Evolutionary conservation across 768 basidiomycete species (phyloP).

Genomic region (Pleurotus tuoliensis): DNA sequence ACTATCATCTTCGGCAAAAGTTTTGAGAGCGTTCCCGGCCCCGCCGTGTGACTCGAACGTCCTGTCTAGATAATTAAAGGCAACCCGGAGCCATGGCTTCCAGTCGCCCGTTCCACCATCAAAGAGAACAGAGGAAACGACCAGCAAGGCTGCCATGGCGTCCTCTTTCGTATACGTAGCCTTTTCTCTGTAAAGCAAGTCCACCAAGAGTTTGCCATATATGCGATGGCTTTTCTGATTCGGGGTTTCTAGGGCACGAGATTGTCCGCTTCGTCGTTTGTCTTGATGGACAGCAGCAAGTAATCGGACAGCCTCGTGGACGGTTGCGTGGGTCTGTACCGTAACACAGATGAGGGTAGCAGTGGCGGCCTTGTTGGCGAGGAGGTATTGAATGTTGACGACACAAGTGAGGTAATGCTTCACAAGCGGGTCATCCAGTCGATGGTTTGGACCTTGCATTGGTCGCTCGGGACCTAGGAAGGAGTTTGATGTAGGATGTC

Average conservation of each 20-base stretch:
- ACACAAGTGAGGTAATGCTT: constrained; percentile 58
- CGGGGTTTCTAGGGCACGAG: not conserved
- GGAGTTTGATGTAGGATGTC: too few relatives aligned
- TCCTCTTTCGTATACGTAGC: constrained; percentile 38
- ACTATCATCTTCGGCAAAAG: constrained; percentile 29
- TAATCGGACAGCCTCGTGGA: constrained; percentile 57
- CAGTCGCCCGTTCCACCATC: constrained; percentile 71
- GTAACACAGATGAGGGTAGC: constrained; percentile 46
- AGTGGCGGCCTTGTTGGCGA: constrained; percentile 48
- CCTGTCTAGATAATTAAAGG: constrained; percentile 48
- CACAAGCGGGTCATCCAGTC: constrained; percentile 8
- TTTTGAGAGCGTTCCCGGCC: not conserved
- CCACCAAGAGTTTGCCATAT: not conserved
- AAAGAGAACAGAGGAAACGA: constrained; percentile 76
- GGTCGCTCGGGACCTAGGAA: too few relatives aligned
- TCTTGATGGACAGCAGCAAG: constrained; percentile 55
- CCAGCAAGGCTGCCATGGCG: constrained; percentile 74
- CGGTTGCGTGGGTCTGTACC: constrained; percentile 36
- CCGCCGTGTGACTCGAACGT: constrained; percentile 28
- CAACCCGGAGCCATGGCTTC: constrained; percentile 61
- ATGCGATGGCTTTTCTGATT: not conserved
- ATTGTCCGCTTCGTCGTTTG: constrained; percentile 13
- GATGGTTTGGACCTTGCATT: too few relatives aligned
- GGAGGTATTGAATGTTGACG: constrained; percentile 64
- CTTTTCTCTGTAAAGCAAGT: not conserved